phyloP scores from a whole-genome alignment of 2,329 filamentous ascomycete species.

The Ampelomyces quisqualis region DNA sequence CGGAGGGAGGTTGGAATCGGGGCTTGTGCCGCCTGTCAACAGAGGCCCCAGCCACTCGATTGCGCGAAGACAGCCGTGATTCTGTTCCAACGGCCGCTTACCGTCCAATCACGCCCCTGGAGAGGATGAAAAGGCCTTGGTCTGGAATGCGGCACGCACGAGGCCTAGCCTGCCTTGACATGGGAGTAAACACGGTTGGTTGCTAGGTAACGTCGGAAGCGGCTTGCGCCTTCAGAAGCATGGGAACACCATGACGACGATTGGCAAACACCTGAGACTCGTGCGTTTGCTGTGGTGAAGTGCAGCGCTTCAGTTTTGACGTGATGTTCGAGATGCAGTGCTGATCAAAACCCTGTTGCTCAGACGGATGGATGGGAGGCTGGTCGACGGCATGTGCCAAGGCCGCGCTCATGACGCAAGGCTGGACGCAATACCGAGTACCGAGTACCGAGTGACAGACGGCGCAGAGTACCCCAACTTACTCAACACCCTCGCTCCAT shows the following conservation, averaged over 20 bases:
- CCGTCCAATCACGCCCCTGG: constrained; percentile 15
- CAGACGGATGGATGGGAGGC: not conserved
- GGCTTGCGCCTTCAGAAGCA: constrained; percentile 4
- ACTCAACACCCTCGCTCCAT: too few species aligned
- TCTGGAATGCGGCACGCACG: constrained; percentile 16
- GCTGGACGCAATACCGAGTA: not conserved
- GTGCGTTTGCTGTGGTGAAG: too few species aligned
- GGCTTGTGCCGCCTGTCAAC: constrained; percentile 33
- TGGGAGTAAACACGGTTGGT: constrained; percentile 14
- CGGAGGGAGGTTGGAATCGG: constrained; percentile 8
- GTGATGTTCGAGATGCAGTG: not conserved
- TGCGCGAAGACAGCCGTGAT: constrained; percentile 21
- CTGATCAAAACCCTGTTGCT: not conserved
- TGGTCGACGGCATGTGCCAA: constrained; percentile 6
- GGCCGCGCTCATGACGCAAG: not conserved
- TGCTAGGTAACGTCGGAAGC: constrained; percentile 7
- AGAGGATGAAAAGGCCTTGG: constrained; percentile 3
- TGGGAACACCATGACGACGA: constrained; percentile 1
- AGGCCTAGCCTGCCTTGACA: constrained; percentile 12
- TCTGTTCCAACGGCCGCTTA: constrained; percentile 13
- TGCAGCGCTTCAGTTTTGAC: too few species aligned
- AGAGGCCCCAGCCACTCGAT: constrained; percentile 28
- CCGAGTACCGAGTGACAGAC: too few species aligned
- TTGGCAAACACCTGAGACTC: not conserved
- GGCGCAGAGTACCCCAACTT: too few species aligned